Conservation (phyloP, 768 basidiomycete genomes). For the Pisolithus marmoratus region DNA sequence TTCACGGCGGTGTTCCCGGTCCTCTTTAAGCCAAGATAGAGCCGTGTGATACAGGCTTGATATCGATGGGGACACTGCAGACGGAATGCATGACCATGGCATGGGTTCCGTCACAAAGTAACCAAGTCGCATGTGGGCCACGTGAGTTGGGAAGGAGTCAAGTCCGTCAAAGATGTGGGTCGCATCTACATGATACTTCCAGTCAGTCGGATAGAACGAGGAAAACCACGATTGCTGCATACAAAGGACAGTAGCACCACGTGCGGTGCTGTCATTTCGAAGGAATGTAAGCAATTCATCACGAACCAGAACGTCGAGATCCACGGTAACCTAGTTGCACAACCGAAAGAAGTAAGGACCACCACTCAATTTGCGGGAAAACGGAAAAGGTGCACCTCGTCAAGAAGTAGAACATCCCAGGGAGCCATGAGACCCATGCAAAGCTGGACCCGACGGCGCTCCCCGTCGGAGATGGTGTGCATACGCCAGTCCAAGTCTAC, state of each 20-base stretch:
- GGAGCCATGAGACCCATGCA: constrained; percentile 94
- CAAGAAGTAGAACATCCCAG: constrained; percentile 90
- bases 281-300: constrained; percentile 87
- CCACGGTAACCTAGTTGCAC: constrained; percentile 77
- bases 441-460: constrained; percentile 87
- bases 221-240: constrained; percentile 20
- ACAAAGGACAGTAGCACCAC: constrained; percentile 88
- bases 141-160: constrained; percentile 85
- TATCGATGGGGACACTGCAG: constrained; percentile 17
- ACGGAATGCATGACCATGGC: constrained; percentile 55
- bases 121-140: constrained; percentile 89
- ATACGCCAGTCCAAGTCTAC: constrained; percentile 96
- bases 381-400: constrained; percentile 58
- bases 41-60: constrained; percentile 67
- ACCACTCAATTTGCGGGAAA: neutral
- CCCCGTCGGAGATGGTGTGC: constrained; percentile 95
- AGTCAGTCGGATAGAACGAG: constrained; percentile 5
- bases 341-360: neutral
- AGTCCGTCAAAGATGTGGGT: constrained; percentile 98
- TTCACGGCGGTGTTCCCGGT: constrained; percentile 58
- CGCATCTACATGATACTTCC: constrained; percentile 51
- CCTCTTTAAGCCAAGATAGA: constrained; percentile 82
- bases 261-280: constrained; percentile 67
- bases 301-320: constrained; percentile 93
- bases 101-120: constrained; percentile 60